These are phyloP conservation scores for Monascus purpureus DNA, from an alignment of 495 filamentous ascomycete species.

Conservation along the genomic window DNA sequence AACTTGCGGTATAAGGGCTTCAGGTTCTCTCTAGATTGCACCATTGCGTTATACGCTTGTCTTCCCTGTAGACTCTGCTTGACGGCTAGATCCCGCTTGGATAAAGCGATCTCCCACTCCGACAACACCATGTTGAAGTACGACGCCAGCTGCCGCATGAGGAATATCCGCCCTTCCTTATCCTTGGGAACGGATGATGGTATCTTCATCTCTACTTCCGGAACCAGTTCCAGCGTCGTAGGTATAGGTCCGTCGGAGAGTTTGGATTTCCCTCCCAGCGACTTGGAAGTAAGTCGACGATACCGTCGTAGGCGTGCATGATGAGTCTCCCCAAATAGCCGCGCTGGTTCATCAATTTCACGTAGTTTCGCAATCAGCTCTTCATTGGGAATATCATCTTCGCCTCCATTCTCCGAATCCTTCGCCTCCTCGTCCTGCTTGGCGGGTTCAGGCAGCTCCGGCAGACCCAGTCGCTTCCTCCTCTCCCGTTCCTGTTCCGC, in stretches of 20 bases:
- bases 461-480: conserved; percentile 48
- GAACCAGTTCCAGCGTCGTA: conserved; percentile 60
- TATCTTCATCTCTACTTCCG: conserved; percentile 80
- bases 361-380: conserved; percentile 55
- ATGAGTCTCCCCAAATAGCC: conserved; percentile 77
- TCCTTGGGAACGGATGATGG: conserved; percentile 42
- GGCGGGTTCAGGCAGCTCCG: conserved; percentile 41
- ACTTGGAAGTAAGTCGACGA: conserved; percentile 36
- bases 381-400: conserved; percentile 58
- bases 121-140: conserved; percentile 87
- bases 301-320: conserved; percentile 54
- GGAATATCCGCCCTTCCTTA: conserved; percentile 41
- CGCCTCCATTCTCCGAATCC: conserved; percentile 24
- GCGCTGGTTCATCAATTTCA: conserved; percentile 54
- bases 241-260: conserved; percentile 49
- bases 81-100: conserved; percentile 45
- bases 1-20: conserved; percentile 81
- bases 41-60: conserved; percentile 63
- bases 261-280: conserved; percentile 32
- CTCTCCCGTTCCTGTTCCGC: conserved; percentile 38
- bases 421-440: conserved; percentile 26
- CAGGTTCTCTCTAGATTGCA: conserved; percentile 73
- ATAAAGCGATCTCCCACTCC: conserved; percentile 75
- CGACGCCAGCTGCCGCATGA: conserved; percentile 77
- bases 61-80: conserved; percentile 64